Evolutionary conservation across 2,329 filamentous ascomycete genomes (phyloP), one percentile per base, ranked within the genome.

Genomic region (Aspergillus novoparasiticus): DNA sequence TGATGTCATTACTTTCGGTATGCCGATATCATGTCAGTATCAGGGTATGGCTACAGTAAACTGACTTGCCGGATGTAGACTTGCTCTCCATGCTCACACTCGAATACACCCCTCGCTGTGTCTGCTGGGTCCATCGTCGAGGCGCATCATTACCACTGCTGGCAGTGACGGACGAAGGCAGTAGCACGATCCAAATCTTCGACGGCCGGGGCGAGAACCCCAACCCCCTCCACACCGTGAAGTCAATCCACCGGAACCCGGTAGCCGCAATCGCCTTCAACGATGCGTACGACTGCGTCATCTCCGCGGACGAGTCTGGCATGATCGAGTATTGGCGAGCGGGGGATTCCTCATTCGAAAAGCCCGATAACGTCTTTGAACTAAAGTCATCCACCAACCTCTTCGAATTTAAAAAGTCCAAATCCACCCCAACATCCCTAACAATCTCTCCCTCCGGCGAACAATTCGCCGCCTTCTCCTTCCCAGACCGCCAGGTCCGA

Each of bases 291-390:
- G 90, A 98, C 78, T 99, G 95, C 73, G 94, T 96, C 1, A 82
- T 98, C 8, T 98, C 95, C 1, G 89, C 89, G 0, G 96, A 99
- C 69, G 89, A 94, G 69, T 87, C 87, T 59, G 94, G 95, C 28
- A 98, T 98, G 94, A 76, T 99, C 11, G 95, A 99, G 78, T 99
- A 99, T 80, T 99, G 95, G 95, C 86, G 87, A 62, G 93, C 95
- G 0, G 70, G 74, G 16, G 87, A 86, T 66, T 89, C 87, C 2
- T 88, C 83, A 45, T 97, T 93, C 76, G 93, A 96, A 72, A 97
- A 98, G 78, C 95, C 95, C 0, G 89, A 93, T 69, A 93, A 88
- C 58, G 93, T 99, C 21, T 99, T 96, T 75, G 86, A 92, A 69
- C 92, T 93, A 80, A 99, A 99, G 80, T 96, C 93, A 74, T 90